Evolutionary conservation across 148 eudicot genomes (phyloP).

Genomic region (Persicaria maculosa): DNA sequence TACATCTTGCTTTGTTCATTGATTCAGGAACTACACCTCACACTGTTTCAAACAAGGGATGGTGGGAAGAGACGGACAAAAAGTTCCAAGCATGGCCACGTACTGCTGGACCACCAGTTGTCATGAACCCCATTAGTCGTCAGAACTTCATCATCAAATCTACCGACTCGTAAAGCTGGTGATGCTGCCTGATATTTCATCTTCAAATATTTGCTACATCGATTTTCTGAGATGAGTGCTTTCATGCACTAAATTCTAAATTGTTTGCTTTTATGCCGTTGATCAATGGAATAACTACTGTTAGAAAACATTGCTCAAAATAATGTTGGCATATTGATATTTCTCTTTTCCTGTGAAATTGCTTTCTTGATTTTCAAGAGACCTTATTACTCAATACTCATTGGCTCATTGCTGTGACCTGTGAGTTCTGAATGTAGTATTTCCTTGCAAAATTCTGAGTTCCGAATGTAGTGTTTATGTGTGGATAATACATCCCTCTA

Average conservation of each 20-base stretch:
- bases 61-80: conserved; percentile 37
- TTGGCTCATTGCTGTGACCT: background rate
- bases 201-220: background rate
- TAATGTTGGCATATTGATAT: background rate
- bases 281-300: background rate
- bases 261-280: background rate
- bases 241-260: background rate
- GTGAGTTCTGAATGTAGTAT: too few species aligned
- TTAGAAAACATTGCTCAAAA: background rate
- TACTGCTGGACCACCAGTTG: conserved; percentile 42
- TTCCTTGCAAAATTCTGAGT: background rate
- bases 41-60: conserved; percentile 29
- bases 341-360: background rate
- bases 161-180: conserved; percentile 19
- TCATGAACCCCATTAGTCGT: conserved; percentile 44
- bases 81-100: conserved; percentile 44
- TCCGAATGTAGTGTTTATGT: background rate
- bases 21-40: conserved; percentile 30
- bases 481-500: background rate
- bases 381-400: background rate
- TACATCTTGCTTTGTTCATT: background rate
- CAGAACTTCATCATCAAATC: conserved; percentile 39
- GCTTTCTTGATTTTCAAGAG: background rate
- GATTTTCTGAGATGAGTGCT: background rate
- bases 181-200: conserved; percentile 15